These are phyloP conservation scores for Candida hungchunana DNA, from an alignment of 805 yeast species.

Conservation along the genomic window DNA sequence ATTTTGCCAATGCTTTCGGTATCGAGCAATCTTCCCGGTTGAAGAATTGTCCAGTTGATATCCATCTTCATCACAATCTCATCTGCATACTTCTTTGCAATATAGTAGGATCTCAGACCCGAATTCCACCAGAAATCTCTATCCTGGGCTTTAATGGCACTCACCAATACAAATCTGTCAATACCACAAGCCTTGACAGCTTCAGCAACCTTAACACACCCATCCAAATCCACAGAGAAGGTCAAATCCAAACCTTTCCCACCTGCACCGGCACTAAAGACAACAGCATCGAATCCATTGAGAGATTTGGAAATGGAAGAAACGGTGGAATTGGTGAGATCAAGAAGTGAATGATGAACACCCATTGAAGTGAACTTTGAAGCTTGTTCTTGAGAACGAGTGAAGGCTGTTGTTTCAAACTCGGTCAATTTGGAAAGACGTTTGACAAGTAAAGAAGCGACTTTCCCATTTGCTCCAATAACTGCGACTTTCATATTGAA, in stretches of 20 bases:
- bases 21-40: conserved; percentile 45
- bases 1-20: conserved; percentile 42
- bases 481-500: conserved; percentile 36
- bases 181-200: conserved; percentile 44
- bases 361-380: conserved; percentile 35
- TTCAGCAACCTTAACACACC: conserved; percentile 53
- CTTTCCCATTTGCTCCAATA: conserved; percentile 60
- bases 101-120: conserved; percentile 44
- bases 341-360: conserved; percentile 33
- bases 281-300: conserved; percentile 49
- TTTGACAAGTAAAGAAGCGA: conserved; percentile 46
- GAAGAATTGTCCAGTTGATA: conserved; percentile 46
- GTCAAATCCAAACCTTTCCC: conserved; percentile 45
- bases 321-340: conserved; percentile 34
- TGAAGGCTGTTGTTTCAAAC: conserved; percentile 40
- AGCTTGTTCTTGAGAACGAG: conserved; percentile 44
- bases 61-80: conserved; percentile 38
- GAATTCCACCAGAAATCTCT: conserved; percentile 41
- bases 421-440: conserved; percentile 30
- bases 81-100: conserved; percentile 62
- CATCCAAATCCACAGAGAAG: conserved; percentile 56
- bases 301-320: conserved; percentile 34
- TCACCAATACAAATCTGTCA: conserved; percentile 46
- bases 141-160: conserved; percentile 53
- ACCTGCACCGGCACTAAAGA: conserved; percentile 60